Evolutionary conservation across 495 filamentous ascomycete species (phyloP), one percentile per base, ranked within the genome.

Genomic region (Annulohypoxylon stygium): DNA sequence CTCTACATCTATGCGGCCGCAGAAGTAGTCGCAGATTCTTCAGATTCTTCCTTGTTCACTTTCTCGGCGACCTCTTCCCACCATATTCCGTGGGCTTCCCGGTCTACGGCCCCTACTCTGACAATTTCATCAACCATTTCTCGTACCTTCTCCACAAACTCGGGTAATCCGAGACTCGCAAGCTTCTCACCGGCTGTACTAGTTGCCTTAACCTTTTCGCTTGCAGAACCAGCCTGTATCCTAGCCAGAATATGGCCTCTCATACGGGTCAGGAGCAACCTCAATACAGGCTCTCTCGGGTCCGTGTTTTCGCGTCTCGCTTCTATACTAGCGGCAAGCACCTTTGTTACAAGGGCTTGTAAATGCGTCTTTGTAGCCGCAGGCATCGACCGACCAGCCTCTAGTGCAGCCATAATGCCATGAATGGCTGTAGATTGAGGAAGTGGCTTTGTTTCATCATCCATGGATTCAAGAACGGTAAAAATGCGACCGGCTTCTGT

Each of bases 121-220:
- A 87, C 86, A 71, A 97, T 78, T 81, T 92, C 90, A 12, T 97
- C 95, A 12, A 94, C 92, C 70, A 97, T 86, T 36, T 90, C 88
- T 5, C 92, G 90, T n/a, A 98, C 89, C 76, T 90, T 90, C 54
- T 83, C 89, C n/a, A 95, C 91, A 81, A 97, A 97, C 81, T 99
- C 96, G 0, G 91, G 89, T 81, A 98, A 86, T 0, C 96, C 97
- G 43, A 91, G 87, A 1, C 88, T 86, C 1, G 93, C 92, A 14
- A 99, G 84, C 53, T 90, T 91, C 80, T 98, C 95, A 25, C 90
- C 92, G 4, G 94, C 95, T 0, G 90, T 93, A 58, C 88, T 93
- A 1, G 92, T 92, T n/a, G 90, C 89, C 69, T 88, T 87, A 14
- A 97, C 91, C 67, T 93, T 88, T 79, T 98, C 95, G 50, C 87